Evolutionary conservation across 805 yeast genomes (phyloP).

Genomic region (Ogataea kodamae): DNA sequence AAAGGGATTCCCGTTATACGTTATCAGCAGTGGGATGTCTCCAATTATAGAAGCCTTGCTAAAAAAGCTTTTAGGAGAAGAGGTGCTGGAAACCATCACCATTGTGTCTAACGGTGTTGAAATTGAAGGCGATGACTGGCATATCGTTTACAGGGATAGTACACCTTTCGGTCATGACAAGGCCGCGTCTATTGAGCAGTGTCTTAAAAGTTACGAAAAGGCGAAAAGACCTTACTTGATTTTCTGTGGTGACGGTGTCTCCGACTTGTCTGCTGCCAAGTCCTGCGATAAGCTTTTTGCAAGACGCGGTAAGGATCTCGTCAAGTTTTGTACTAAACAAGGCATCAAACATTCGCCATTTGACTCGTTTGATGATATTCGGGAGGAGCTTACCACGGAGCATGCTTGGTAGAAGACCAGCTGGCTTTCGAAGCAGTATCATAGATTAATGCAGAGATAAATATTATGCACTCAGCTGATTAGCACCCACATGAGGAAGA

Average conservation of each 20-base stretch:
- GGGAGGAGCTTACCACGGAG: too few species aligned
- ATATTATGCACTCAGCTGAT: slow-evolving; percentile 44
- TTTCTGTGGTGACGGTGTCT: slow-evolving; percentile 97
- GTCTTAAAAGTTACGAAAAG: slow-evolving; percentile 31
- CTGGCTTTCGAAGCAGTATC: too few species aligned
- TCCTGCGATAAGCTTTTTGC: slow-evolving; percentile 94
- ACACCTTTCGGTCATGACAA: slow-evolving; percentile 94
- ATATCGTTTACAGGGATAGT: slow-evolving; percentile 79
- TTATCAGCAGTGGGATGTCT: slow-evolving; percentile 90
- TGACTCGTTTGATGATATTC: slow-evolving; percentile 70
- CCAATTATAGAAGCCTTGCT: slow-evolving; percentile 84
- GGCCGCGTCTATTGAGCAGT: slow-evolving; percentile 68
- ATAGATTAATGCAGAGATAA: slow-evolving; percentile 4
- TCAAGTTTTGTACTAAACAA: slow-evolving; percentile 77
- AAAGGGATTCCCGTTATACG: slow-evolving; percentile 75
- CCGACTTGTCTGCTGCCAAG: slow-evolving; percentile 91
- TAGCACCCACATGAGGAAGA: slow-evolving; percentile 74
- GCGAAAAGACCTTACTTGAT: slow-evolving; percentile 61
- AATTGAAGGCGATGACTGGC: slow-evolving; percentile 64
- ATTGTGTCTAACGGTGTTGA: slow-evolving; percentile 68
- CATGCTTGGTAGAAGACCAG: too few species aligned
- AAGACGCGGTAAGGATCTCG: slow-evolving; percentile 85
- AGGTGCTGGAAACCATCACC: slow-evolving; percentile 66
- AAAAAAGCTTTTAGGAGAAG: slow-evolving; percentile 69
- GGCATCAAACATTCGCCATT: slow-evolving; percentile 83